These are phyloP conservation scores for Gastrodia elata DNA, from an alignment of 106 monocot species.

Conservation along the genomic window DNA sequence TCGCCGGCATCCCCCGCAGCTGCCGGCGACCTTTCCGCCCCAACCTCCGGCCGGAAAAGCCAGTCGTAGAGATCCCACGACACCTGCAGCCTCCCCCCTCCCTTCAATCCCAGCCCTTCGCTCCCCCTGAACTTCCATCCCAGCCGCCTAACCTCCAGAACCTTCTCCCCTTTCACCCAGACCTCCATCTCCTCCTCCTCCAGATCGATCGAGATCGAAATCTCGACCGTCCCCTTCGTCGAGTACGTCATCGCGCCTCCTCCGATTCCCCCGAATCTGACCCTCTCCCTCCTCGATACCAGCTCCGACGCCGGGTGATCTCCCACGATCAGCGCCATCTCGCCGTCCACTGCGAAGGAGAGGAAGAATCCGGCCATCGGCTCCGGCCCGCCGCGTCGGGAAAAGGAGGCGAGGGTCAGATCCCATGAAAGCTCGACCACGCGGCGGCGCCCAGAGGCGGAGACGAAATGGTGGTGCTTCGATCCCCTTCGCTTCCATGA, in stretches of 20 bases:
- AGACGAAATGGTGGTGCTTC: neutral
- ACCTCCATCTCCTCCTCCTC: neutral
- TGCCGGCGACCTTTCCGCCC: neutral
- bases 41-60: neutral
- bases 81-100: neutral
- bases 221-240: neutral
- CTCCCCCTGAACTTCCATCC: conserved; percentile 10
- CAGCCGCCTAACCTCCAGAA: neutral
- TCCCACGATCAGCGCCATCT: neutral
- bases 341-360: neutral
- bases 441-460: neutral
- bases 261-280: neutral
- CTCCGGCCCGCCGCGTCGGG: neutral
- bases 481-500: conserved; percentile 8
- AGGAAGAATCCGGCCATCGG: neutral
- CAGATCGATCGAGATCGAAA: neutral
- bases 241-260: neutral
- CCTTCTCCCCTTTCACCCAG: neutral
- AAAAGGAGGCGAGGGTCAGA: neutral
- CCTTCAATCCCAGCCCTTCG: neutral
- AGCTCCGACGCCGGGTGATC: neutral
- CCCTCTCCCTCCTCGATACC: conserved; percentile 5
- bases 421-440: conserved; percentile 2
- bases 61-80: conserved; percentile 8
- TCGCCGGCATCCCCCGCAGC: neutral